Conservation (phyloP, 345 rosid species). For the thale cress (Arabidopsis thaliana) region TAIR10.1 NC_003076.8:20889001-20889500, state of each 20-base stretch:
- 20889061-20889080: not conserved
- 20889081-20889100: slow-evolving; percentile 5
- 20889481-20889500: not conserved
- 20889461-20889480: slow-evolving; percentile 13
- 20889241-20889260: slow-evolving; percentile 25
- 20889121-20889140: not conserved
- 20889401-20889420: slow-evolving; percentile 74
- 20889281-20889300: slow-evolving; percentile 94
- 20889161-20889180: slow-evolving; percentile 7
- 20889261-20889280: slow-evolving; percentile 88
- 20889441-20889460: slow-evolving; percentile 16
- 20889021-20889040: slow-evolving; percentile 12
- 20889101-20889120: slow-evolving; percentile 20
- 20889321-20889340: slow-evolving; percentile 78
- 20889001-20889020: not conserved
- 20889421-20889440: slow-evolving; percentile 18
- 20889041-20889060: slow-evolving; percentile 5
- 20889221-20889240: slow-evolving; percentile 1
- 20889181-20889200: not conserved
- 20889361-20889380: slow-evolving; percentile 78
- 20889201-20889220: slow-evolving; percentile 24
- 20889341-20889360: slow-evolving; percentile 82
- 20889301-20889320: slow-evolving; percentile 82
- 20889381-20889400: slow-evolving; percentile 95
- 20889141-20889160: slow-evolving; percentile 17